phyloP scores from a whole-genome alignment of 2,329 filamentous ascomycete genomes.

The Pestalotiopsis sp. region DNA sequence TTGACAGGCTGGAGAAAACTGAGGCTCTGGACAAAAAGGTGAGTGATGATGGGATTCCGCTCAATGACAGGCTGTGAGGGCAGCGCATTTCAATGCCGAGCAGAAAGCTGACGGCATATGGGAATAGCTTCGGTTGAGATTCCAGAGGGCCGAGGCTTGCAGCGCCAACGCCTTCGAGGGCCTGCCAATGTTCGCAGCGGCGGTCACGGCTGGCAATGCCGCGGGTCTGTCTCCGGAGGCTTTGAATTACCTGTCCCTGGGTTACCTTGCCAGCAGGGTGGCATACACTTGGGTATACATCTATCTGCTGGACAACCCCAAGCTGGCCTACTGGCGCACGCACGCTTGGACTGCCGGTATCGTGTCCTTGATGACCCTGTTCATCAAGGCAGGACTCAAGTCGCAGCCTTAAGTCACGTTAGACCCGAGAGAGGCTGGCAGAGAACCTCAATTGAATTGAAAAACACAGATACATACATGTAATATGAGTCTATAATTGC shows the following conservation, averaged over 20 bases:
- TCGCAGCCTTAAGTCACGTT: not conserved
- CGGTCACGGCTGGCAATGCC: constrained; percentile 19
- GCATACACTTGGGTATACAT: constrained; percentile 19
- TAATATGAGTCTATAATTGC: too few relatives aligned
- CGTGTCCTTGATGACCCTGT: constrained; percentile 21
- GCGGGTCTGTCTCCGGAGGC: constrained; percentile 1
- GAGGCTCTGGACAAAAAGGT: constrained; percentile 30
- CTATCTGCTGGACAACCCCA: constrained; percentile 21
- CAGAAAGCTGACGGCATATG: constrained; percentile 5
- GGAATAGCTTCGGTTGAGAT: constrained; percentile 21
- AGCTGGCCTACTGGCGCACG: constrained; percentile 21
- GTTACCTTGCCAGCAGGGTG: constrained; percentile 12
- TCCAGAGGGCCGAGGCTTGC: constrained; percentile 16
- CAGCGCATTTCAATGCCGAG: not conserved
- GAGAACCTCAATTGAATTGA: too few relatives aligned
- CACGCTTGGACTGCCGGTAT: constrained; percentile 25
- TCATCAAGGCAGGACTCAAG: constrained; percentile 26
- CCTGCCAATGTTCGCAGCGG: constrained; percentile 15
- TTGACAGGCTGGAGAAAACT: constrained; percentile 23
- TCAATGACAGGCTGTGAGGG: not conserved
- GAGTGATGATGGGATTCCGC: not conserved
- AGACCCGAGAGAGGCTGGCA: too few relatives aligned
- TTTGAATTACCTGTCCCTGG: constrained; percentile 13
- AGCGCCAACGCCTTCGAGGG: constrained; percentile 16
- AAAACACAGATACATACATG: too few relatives aligned